Percentiles rank a stretch among this genome's conserved stretches.
Evolutionary conservation across 2,329 filamentous ascomycete genomes (phyloP).

Genomic region (Xylaria sp.): DNA sequence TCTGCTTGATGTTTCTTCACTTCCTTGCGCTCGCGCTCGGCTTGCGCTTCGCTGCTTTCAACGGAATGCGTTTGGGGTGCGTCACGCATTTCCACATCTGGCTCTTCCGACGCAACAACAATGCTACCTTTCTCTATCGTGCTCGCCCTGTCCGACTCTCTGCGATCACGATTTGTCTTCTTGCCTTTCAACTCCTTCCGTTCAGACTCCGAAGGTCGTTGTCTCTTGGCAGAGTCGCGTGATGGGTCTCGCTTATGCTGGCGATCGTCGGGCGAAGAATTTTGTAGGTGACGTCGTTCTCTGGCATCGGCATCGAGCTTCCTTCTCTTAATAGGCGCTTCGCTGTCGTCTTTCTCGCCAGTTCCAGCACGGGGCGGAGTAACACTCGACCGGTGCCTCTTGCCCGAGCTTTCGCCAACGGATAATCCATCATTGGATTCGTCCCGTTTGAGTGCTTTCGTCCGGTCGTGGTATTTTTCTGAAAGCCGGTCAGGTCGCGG

Average conservation of each 20-base stretch:
- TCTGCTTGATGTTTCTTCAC: conserved; percentile 41
- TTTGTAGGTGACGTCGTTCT: conserved; percentile 51
- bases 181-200: conserved; percentile 44
- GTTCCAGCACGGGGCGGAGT: conserved; percentile 59
- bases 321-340: conserved; percentile 57
- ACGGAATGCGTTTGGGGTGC: conserved; percentile 36
- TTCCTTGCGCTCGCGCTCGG: conserved; percentile 43
- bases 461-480: conserved; percentile 62
- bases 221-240: conserved; percentile 45
- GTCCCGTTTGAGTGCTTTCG: conserved; percentile 63
- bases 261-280: conserved; percentile 50
- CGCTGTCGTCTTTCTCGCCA: conserved; percentile 55
- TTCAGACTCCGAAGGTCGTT: conserved; percentile 40
- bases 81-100: conserved; percentile 60
- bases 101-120: conserved; percentile 61
- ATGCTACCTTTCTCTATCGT: conserved; percentile 52
- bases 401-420: conserved; percentile 55
- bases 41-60: conserved; percentile 35
- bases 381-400: conserved; percentile 61
- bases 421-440: conserved; percentile 60
- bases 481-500: conserved; percentile 45
- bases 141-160: conserved; percentile 45
- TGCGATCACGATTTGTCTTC: conserved; percentile 45
- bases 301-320: conserved; percentile 58
- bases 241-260: conserved; percentile 46